Percentiles rank a stretch among this genome's conserved stretches.
These are phyloP conservation scores for Boletus subparvulus DNA, from an alignment of 768 basidiomycete species.

Conservation along the genomic window DNA sequence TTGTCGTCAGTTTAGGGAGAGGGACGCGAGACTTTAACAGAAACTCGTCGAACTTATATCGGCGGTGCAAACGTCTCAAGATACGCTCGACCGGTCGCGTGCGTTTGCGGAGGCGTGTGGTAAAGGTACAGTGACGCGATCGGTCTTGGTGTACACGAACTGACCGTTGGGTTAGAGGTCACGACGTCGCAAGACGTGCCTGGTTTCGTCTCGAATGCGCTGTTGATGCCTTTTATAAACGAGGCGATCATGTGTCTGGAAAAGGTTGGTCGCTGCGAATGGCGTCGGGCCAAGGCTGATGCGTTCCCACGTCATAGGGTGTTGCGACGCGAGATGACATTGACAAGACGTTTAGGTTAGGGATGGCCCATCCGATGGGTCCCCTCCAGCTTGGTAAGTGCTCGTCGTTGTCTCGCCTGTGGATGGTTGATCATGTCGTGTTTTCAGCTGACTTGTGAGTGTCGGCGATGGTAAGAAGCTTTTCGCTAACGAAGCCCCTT, in stretches of 20 bases:
- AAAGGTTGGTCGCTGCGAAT: conserved; percentile 49
- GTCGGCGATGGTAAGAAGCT: not conserved
- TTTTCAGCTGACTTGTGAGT: conserved; percentile 34
- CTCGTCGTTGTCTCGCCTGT: not conserved
- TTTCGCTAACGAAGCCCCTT: not conserved
- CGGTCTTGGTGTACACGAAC: not conserved
- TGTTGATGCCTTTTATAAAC: conserved; percentile 97
- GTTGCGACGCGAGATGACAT: conserved; percentile 93
- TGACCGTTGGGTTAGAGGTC: conserved; percentile 58
- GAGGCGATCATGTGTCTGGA: conserved; percentile 96
- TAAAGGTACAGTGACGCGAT: conserved; percentile 54
- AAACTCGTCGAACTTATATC: conserved; percentile 96
- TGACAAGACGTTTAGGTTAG: conserved; percentile 89
- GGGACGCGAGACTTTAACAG: conserved; percentile 35
- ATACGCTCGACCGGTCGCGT: conserved; percentile 73
- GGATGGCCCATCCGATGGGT: conserved; percentile 96
- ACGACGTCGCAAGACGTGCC: conserved; percentile 90
- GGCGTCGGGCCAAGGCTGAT: not conserved
- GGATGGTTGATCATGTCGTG: not conserved
- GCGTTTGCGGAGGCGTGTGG: conserved; percentile 86
- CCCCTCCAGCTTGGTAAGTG: conserved; percentile 77
- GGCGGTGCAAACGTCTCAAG: conserved; percentile 82
- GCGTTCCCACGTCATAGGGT: conserved; percentile 49
- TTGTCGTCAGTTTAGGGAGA: not conserved
- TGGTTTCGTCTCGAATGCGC: conserved; percentile 92